Base-by-base conservation (phyloP, 371 early-diverging fungal species). In the Apophysomyces elegans region DNA sequence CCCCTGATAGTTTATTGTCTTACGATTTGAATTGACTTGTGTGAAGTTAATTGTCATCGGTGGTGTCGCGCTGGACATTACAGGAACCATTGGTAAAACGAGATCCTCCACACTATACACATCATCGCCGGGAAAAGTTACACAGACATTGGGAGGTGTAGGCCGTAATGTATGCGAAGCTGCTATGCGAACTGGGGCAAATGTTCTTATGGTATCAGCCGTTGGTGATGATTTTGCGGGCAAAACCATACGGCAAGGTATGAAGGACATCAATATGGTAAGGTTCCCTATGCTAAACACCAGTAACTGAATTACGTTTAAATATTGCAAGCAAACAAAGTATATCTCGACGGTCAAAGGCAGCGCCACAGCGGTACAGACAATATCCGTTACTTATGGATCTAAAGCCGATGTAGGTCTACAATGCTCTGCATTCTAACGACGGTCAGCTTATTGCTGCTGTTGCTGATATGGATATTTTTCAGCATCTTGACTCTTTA, bases 161-260 rank as follows among this genome's bases (percentile, higher is more conserved):
- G 97, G 93, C 0, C 84, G 94, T 36, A 97, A 97, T 71, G 83
- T 96, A 4, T 94, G 94, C 3, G 93, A 96, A 56, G 91, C 93
- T 0, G 88, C 91, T 38, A 78, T 77, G 59, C 79, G 88, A 39
- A 82, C 89, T 2, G 90, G 94, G 13, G 85, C 84, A 0, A 64
- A 79, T 12, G 78, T 90, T 5, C 59, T 80, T 4, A 83, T 95
- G 36, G 67, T 92, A 0, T 87, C 93, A 0, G 85, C 83, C 0
- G 83, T 95, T 9, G 96, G 95, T 4, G 66, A 81, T 58, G 97
- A 97, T 70, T 47, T 81, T 2, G 76, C 86, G 43, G 95, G 91
- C 12, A 63, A 74, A 1, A 70, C 78, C 36, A 60, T 94, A 5
- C 64, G 76, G 7, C 66, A 78, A 8, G 83, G 88, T 9, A 77